Evolutionary conservation across 345 rosid species (phyloP).

Genomic region (Eucalyptus fibrosa): DNA sequence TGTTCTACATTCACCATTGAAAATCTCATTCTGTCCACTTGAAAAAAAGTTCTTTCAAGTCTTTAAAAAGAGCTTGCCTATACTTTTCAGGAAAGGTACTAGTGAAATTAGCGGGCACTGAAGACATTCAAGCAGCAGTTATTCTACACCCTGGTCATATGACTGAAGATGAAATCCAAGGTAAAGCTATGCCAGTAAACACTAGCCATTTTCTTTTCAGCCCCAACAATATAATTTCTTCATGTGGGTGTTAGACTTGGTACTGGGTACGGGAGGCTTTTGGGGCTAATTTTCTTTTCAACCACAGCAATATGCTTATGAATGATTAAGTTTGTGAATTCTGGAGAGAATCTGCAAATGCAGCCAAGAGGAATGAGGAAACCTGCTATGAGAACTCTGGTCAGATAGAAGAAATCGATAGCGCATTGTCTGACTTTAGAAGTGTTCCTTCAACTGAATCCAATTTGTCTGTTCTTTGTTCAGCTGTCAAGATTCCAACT

Average conservation of each 20-base stretch:
- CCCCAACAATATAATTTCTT: background rate
- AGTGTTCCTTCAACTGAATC: background rate
- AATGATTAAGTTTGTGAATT: background rate
- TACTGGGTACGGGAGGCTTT: background rate
- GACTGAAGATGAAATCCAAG: conserved; percentile 12
- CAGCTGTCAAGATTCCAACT: conserved; percentile 28
- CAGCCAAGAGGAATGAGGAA: background rate
- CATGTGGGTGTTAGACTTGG: background rate
- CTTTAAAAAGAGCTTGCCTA: background rate
- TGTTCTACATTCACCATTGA: background rate
- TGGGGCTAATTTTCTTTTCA: background rate
- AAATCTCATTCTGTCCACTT: background rate
- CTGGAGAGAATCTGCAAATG: background rate
- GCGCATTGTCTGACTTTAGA: background rate
- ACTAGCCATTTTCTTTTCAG: background rate
- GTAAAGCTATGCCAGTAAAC: background rate
- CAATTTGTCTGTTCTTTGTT: background rate
- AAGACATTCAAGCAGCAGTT: conserved; percentile 10
- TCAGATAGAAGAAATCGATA: background rate
- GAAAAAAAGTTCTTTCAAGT: background rate
- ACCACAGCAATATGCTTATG: background rate
- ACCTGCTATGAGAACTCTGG: background rate
- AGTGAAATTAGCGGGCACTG: conserved; percentile 6
- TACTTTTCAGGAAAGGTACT: conserved; percentile 8
- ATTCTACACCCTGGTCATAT: conserved; percentile 18